These are phyloP conservation scores for Trichomonascaceae sp. DNA, from an alignment of 1,139 yeast species.

Conservation along the genomic window DNA sequence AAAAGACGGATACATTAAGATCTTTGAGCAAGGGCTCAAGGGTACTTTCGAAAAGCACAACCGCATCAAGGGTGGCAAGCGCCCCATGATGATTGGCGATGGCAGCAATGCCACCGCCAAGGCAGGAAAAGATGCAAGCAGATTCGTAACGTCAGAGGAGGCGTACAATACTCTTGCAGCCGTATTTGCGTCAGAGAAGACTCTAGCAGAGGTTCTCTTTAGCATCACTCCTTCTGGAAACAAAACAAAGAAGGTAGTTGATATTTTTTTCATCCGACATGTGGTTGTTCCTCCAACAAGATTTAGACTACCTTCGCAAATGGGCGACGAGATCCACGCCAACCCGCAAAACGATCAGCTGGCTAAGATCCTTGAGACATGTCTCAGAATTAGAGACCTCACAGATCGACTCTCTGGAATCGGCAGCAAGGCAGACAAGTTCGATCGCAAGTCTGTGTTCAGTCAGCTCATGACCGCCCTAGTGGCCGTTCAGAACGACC, in stretches of 20 bases:
- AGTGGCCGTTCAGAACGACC: conserved; percentile 90
- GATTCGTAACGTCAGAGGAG: conserved; percentile 80
- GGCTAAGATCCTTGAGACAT: conserved; percentile 65
- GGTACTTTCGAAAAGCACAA: conserved; percentile 72
- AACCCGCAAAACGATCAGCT: conserved; percentile 84
- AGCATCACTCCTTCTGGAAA: conserved; percentile 55
- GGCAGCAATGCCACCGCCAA: conserved; percentile 23
- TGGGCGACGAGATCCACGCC: conserved; percentile 94
- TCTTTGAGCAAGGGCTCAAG: conserved; percentile 74
- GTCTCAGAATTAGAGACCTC: conserved; percentile 73
- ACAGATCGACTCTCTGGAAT: conserved; percentile 57
- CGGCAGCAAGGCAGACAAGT: conserved; percentile 37
- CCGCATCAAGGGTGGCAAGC: conserved; percentile 62
- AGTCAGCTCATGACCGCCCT: conserved; percentile 90
- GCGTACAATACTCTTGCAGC: conserved; percentile 63
- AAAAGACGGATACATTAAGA: conserved; percentile 88
- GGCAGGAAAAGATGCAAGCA: conserved; percentile 49
- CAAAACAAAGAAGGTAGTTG: conserved; percentile 48
- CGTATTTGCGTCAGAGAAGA: conserved; percentile 55
- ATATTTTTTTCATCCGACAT: conserved; percentile 78
- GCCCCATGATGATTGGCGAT: conserved; percentile 57
- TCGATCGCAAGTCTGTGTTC: conserved; percentile 60
- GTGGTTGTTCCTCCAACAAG: conserved; percentile 93
- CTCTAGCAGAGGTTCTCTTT: conserved; percentile 37
- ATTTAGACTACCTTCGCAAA: conserved; percentile 90